Evolutionary conservation across 2,329 filamentous ascomycete genomes (phyloP), one percentile per base, ranked within the genome.

Genomic region (Proliferodiscus dingleyae): DNA sequence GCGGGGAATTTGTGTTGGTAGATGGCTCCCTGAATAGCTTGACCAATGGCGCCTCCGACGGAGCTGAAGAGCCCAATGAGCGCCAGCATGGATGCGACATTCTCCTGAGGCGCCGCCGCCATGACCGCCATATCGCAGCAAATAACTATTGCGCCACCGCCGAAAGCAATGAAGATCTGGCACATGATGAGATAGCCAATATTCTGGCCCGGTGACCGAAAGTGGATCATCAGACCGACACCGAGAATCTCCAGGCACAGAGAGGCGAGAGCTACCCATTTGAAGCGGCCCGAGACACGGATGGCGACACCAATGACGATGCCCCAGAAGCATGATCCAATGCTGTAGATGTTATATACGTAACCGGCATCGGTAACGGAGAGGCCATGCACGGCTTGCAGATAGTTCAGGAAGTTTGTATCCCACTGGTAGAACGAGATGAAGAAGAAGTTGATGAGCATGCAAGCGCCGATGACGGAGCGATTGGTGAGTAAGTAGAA

Each of bases 1-100:
- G 33, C 46, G 0, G 58, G 55, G 56, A 86, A 77, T 2, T 75
- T 73, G 50, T 75, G 71, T 0, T 77, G 80, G 80, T 81, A 87
- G 49, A 87, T 79, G 8, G 81, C 80, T 0, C 73, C 74, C 1
- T 81, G 75, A 38, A 87, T 74, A 9, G 81, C 75, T 2, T 70
- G 70, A 1, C 81, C 81, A 9, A 83, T 68, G 1, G 80, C 77
- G 16, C 72, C 73, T 32, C 81, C 82, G 47, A 85, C 72, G 49
- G 74, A 75, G 52, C 76, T 71, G 28, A 80, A 77, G 4, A 85
- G 72, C 16, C 76, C 71, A 45, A 81, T 73, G 40, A 87, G 70
- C 7, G 81, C 79, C 8, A 83, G 72, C 38, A 80, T 74, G 13
- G 74, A 72, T 16, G 80, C 78, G 4, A 85, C 70, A 57, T 82